phyloP scores from a whole-genome alignment of 1,284 basidiomycete species.

The Cutaneotrichosporon cavernicola region DNA sequence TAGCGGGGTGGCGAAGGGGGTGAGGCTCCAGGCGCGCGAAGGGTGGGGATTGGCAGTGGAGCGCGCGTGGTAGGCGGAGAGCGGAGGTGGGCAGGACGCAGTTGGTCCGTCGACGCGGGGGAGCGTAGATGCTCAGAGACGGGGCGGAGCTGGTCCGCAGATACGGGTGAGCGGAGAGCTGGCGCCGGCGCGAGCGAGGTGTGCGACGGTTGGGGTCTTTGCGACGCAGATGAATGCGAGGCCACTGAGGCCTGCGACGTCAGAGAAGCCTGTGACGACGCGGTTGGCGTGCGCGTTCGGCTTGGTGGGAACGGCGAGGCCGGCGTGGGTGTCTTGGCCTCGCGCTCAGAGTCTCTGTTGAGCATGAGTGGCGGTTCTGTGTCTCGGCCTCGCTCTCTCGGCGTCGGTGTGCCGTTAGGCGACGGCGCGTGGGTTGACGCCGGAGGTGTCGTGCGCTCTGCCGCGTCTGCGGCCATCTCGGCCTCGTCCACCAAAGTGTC shows the following conservation, averaged over 20 bases:
- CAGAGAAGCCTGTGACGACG: not conserved
- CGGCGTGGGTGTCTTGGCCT: conserved; percentile 1
- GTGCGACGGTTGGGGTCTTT: not conserved
- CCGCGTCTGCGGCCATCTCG: not conserved
- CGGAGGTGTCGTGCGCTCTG: not conserved
- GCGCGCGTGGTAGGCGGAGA: not conserved
- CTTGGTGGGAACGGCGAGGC: conserved; percentile 1
- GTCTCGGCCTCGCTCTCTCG: not conserved
- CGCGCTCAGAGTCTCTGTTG: not conserved
- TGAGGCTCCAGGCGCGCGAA: not conserved
- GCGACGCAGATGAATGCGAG: not conserved
- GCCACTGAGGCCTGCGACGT: not conserved
- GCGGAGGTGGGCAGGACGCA: not conserved
- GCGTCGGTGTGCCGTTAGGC: not conserved
- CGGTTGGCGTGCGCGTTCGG: not conserved
- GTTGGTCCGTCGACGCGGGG: not conserved
- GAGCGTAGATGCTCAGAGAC: not conserved
- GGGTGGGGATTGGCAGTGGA: not conserved
- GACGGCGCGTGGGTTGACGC: not conserved
- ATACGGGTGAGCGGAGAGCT: not conserved
- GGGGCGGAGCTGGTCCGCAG: not conserved
- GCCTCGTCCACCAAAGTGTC: not conserved
- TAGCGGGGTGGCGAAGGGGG: not conserved
- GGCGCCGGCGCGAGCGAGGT: not conserved
- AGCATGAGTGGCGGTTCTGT: not conserved